Evolutionary conservation across 371 early-diverging fungal species (phyloP), one percentile per base, ranked within the genome.

Genomic region (Zopfochytrium polystomum): DNA sequence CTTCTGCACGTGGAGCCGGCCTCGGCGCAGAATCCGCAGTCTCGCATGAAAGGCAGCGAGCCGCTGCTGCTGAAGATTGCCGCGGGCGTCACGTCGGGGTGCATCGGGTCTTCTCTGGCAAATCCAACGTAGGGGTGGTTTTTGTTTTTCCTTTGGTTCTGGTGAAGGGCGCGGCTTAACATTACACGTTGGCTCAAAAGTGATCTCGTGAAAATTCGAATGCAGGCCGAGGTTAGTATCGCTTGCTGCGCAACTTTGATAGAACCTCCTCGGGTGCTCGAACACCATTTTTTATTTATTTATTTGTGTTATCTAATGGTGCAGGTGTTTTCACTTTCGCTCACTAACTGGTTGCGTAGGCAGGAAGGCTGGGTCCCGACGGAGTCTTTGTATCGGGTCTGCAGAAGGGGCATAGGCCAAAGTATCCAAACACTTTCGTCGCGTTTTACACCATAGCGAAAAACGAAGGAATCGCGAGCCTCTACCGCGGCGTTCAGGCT

Each of bases 331-430:
- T 18, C 11, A 69, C 35, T 62, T 64, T 22, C 65, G 75, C 33
- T 72, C 73, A 55, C 73, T 70, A 47, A 74, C 79, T 13, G 70
- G 72, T 23, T 78, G 79, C 52, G 63, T 82, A 73, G 42, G 51
- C 55, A 9, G 59, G 61, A 30, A 26, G 48, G 15, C 38, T 53
- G 2, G 57, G 33, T 3, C 30, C 33, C 2, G 22, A 55, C 52
- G 66, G 66, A 7, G 13, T 66, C 3, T 70, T 63, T 43, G 49
- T 44, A 0, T 44, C 70, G 13, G 70, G 70, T 3, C 50, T 70
- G 18, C 20, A 54, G 25, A 47, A 44, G 30, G 70, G 70, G 2
- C 27, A 20, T 6, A 34, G 30, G 15, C 65, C 66, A 1, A 31
- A 46, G 2, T 65, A 66, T 46, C 15, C 43, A 20, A 60, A 60